These are phyloP conservation scores for Copromyces sp. DNA, from an alignment of 495 filamentous ascomycete genomes.

Conservation along the genomic window DNA sequence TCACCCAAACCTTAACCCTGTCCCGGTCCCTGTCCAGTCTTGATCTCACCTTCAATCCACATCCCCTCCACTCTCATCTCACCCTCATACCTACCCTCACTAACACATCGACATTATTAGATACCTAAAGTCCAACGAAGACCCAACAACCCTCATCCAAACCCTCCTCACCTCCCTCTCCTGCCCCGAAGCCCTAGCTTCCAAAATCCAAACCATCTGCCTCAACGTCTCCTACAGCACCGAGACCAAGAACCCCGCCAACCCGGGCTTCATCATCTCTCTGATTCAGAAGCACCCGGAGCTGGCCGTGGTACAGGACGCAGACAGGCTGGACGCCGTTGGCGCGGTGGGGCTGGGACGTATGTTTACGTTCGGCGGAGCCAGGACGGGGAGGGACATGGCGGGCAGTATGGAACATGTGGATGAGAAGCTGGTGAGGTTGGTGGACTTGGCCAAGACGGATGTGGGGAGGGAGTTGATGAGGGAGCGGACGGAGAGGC, in stretches of 20 bases:
- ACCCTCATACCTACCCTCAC: not conserved
- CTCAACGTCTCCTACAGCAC: constrained; percentile 67
- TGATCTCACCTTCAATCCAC: not conserved
- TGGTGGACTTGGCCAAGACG: constrained; percentile 82
- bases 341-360: constrained; percentile 75
- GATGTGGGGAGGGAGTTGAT: constrained; percentile 57
- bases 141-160: constrained; percentile 44
- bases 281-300: constrained; percentile 56
- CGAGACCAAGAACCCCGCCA: constrained; percentile 50
- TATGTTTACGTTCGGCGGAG: constrained; percentile 66
- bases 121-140: constrained; percentile 47
- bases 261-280: constrained; percentile 24
- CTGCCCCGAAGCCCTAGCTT: constrained; percentile 43
- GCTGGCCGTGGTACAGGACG: constrained; percentile 78
- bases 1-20: too few species aligned
- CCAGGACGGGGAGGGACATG: constrained; percentile 46
- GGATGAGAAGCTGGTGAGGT: constrained; percentile 61
- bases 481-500: constrained; percentile 49
- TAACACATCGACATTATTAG: not conserved
- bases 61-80: not conserved
- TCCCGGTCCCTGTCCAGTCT: not conserved
- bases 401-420: constrained; percentile 61
- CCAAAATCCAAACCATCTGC: constrained; percentile 56
- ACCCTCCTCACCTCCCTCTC: constrained; percentile 49
- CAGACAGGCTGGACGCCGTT: constrained; percentile 80